These are phyloP conservation scores for Diaporthe nobilis DNA, from an alignment of 2,329 filamentous ascomycete genomes.

Conservation along the genomic window DNA sequence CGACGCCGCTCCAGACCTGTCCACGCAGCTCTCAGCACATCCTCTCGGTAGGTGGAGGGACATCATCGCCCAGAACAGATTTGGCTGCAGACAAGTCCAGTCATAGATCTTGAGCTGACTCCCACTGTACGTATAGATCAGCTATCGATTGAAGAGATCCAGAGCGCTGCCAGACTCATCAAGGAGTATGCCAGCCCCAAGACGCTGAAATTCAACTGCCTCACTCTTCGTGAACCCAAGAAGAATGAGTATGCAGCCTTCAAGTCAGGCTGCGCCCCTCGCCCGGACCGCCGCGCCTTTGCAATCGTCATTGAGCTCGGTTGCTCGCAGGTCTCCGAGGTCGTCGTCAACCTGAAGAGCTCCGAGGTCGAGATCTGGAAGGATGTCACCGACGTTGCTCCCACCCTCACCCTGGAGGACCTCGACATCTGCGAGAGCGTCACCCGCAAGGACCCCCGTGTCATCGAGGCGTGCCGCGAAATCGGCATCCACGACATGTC, in stretches of 20 bases:
- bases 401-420: constrained; percentile 86
- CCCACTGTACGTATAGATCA: constrained; percentile 55
- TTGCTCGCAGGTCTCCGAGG: constrained; percentile 60
- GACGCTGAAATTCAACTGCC: constrained; percentile 68
- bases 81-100: not conserved
- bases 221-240: constrained; percentile 75
- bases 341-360: constrained; percentile 64
- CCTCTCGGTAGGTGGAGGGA: constrained; percentile 52
- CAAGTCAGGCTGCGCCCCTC: constrained; percentile 63
- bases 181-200: constrained; percentile 53
- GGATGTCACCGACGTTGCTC: constrained; percentile 61
- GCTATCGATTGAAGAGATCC: constrained; percentile 69
- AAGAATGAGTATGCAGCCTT: constrained; percentile 76
- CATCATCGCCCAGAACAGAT: not conserved
- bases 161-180: constrained; percentile 63
- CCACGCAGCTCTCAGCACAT: constrained; percentile 52
- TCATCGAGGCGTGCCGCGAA: constrained; percentile 93
- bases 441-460: constrained; percentile 82
- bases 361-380: constrained; percentile 60
- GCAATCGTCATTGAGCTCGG: constrained; percentile 62
- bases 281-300: constrained; percentile 64
- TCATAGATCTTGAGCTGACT: not conserved
- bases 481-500: constrained; percentile 88
- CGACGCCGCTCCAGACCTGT: constrained; percentile 52
- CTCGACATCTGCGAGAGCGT: constrained; percentile 84